Base-by-base conservation (phyloP, 2,329 filamentous ascomycete genomes). In the Fusarium humuli region DNA sequence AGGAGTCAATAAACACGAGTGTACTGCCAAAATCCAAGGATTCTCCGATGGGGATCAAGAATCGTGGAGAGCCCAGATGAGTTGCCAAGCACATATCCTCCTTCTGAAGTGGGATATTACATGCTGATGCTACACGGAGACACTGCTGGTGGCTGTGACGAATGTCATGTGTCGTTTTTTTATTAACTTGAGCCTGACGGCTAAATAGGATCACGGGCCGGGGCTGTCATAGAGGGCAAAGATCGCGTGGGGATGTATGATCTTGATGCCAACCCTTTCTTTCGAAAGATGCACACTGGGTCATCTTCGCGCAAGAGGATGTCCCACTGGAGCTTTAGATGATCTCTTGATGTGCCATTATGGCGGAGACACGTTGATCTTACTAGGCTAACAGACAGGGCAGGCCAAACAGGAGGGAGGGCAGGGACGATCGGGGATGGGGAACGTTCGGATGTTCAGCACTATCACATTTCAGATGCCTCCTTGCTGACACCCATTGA, bases 121-220 rank as follows among this genome's bases (percentile, higher is more conserved):
- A 52, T 50, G 32, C 40, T 52, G 13, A 20, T 40, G 30, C 20
- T 49, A 29, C 45, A 40, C 49, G 45, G 40, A 48, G n/a, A 34
- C 37, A 37, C 48, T 68, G 49, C 18, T 64, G 67, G 60, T 64
- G 67, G 67, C 49, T 71, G 67, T 44, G 37, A 56, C 45, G 53
- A 65, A 52, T 55, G 60, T 70, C 64, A 69, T 68, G 68, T 40
- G 68, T 65, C 45, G 42, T 44, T 57, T 60, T 60, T 47, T 40
- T 23, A 25, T 55, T 52, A 54, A 65, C 47, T 65, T 50, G 48
- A 71, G 54, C 64, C 64, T 47, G 34, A 61, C 59, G 68, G 68
- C 64, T 70, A 70, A 70, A 70, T 41, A 71, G 64, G 67, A 48
- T 58, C 29, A 29, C 63, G 68, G 68, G 59, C 67, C 68, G 68